Conservation (phyloP, 2,329 filamentous ascomycete species). For the Thelonectria discophora region DNA sequence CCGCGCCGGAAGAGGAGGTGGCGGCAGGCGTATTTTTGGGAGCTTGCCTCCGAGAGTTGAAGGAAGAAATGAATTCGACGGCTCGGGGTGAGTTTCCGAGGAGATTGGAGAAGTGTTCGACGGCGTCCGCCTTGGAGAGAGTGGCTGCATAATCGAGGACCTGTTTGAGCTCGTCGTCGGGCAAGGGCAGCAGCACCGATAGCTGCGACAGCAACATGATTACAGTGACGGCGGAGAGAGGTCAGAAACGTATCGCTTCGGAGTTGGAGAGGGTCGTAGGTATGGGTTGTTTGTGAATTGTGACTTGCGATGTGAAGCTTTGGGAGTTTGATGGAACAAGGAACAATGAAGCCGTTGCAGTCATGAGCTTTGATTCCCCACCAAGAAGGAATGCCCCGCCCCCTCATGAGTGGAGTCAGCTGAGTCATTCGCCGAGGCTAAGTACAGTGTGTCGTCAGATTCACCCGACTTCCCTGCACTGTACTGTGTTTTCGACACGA, state of each 20-base stretch:
- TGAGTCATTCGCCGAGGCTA: constrained; percentile 25
- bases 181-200: constrained; percentile 81
- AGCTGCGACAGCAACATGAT: constrained; percentile 72
- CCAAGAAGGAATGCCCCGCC: constrained; percentile 15
- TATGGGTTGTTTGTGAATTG: neutral
- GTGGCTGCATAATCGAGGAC: constrained; percentile 83
- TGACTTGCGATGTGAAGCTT: too few species aligned
- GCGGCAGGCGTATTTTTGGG: constrained; percentile 43
- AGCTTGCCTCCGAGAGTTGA: constrained; percentile 73
- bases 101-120: constrained; percentile 85
- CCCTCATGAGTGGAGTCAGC: constrained; percentile 19
- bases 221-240: neutral
- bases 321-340: too few species aligned
- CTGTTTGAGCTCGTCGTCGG: constrained; percentile 84
- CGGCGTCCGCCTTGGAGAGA: constrained; percentile 79
- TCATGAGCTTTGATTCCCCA: constrained; percentile 19
- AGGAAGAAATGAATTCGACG: constrained; percentile 80
- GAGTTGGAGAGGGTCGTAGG: neutral
- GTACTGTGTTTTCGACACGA: neutral
- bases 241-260: too few species aligned
- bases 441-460: too few species aligned
- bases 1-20: constrained; percentile 36
- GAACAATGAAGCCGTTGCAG: neutral
- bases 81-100: constrained; percentile 84
- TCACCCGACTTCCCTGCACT: too few species aligned